Evolutionary conservation across 495 filamentous ascomycete species (phyloP).

Genomic region (Hypoxylon rickii): DNA sequence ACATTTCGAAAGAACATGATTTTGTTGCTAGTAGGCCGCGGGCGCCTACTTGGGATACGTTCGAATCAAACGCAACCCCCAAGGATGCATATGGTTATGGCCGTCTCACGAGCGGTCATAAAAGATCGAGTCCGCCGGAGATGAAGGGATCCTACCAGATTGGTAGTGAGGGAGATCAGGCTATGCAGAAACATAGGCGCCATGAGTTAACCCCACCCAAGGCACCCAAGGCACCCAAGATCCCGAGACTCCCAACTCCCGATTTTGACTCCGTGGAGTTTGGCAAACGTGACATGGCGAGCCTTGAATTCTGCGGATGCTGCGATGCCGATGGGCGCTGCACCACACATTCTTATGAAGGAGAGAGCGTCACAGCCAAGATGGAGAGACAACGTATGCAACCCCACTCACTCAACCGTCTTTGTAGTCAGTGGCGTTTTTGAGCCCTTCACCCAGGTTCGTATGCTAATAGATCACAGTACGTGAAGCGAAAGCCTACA

Average conservation of each 20-base stretch:
- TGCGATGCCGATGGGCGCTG: constrained; percentile 6
- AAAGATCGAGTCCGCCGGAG: neutral
- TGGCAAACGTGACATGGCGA: neutral
- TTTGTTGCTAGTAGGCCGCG: constrained; percentile 1
- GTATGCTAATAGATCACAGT: constrained; percentile 12
- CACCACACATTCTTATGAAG: neutral
- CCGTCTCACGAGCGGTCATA: neutral
- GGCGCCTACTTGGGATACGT: neutral
- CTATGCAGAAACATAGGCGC: constrained; percentile 9
- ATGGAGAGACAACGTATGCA: constrained; percentile 35
- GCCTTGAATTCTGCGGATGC: constrained; percentile 31
- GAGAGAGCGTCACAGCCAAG: constrained; percentile 13
- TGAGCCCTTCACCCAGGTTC: neutral
- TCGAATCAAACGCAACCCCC: too few relatives aligned
- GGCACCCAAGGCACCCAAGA: constrained; percentile 31
- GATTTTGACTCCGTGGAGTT: constrained; percentile 27
- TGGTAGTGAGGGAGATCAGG: neutral
- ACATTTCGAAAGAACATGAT: neutral
- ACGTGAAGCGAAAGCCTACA: constrained; percentile 11
- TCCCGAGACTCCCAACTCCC: constrained; percentile 38
- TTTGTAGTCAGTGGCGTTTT: neutral
- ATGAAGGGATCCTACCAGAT: neutral
- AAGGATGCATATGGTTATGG: constrained; percentile 5
- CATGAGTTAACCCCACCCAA: constrained; percentile 16
- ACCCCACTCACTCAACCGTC: neutral